Conservation (phyloP, 148 eudicot species). For the Arctostaphylos glauca region DNA sequence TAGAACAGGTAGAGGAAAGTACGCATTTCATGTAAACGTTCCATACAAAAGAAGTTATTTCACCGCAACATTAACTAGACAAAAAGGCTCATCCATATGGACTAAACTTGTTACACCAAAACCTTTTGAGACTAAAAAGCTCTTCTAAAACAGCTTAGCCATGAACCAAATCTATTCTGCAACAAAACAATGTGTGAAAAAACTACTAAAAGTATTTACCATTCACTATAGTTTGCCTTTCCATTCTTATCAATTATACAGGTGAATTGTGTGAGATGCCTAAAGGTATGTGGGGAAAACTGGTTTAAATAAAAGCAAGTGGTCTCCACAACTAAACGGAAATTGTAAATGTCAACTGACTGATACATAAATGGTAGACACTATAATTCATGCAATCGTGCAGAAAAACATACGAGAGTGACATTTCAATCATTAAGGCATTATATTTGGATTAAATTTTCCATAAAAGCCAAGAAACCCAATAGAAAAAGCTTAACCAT, state of each 20-base stretch:
- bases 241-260: background rate
- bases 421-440: background rate
- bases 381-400: background rate
- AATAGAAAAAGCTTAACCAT: background rate
- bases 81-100: background rate
- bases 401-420: background rate
- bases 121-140: background rate
- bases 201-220: background rate
- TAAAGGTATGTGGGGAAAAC: background rate
- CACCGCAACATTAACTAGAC: background rate
- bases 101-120: background rate
- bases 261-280: background rate
- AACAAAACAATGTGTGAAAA: background rate
- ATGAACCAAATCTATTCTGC: background rate
- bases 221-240: background rate
- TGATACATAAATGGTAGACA: background rate
- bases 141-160: background rate
- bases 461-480: background rate
- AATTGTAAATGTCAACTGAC: background rate
- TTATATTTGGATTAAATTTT: background rate
- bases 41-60: conserved; percentile 6
- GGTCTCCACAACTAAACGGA: background rate
- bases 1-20: background rate
- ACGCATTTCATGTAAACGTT: background rate
- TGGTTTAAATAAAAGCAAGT: background rate